A percentile compares a stretch with the other conserved stretches of the same genome.
These are phyloP conservation scores for Calonectria montana DNA, from an alignment of 2,329 filamentous ascomycete genomes.

Conservation along the genomic window DNA sequence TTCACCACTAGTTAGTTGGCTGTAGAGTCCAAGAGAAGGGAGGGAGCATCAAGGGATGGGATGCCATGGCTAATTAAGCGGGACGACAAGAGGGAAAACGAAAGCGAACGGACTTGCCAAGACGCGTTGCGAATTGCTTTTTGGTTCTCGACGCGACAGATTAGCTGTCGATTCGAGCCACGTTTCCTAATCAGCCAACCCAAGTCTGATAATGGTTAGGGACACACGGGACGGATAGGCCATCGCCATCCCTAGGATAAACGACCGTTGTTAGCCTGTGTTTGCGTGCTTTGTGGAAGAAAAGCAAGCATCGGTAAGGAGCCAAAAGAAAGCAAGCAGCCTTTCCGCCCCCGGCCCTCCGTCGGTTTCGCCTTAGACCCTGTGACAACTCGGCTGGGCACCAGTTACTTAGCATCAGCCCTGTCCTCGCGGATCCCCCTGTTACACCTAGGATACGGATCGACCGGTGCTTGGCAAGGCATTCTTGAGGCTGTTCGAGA, in stretches of 20 bases:
- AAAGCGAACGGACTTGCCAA: background rate
- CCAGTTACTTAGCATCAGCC: constrained; percentile 4
- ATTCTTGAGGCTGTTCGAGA: constrained; percentile 6
- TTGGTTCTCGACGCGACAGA: background rate
- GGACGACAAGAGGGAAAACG: background rate
- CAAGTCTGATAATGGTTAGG: no score
- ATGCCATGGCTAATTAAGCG: background rate
- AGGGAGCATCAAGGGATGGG: background rate
- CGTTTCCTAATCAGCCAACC: background rate
- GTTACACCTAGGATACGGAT: background rate
- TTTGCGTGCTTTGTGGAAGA: background rate
- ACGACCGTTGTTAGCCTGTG: background rate
- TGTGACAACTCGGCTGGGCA: background rate
- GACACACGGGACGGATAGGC: background rate
- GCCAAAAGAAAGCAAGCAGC: background rate
- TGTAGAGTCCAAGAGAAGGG: background rate
- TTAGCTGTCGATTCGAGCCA: background rate
- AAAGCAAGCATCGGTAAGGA: background rate
- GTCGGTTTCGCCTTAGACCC: constrained; percentile 1
- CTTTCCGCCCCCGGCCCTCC: background rate
- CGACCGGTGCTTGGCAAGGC: constrained; percentile 6
- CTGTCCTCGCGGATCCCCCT: constrained; percentile 5
- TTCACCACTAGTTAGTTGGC: background rate
- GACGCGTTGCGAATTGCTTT: background rate
- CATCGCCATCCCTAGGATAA: background rate